phyloP scores from a whole-genome alignment of 805 yeast species.

The Hanseniaspora nectarophila region DNA sequence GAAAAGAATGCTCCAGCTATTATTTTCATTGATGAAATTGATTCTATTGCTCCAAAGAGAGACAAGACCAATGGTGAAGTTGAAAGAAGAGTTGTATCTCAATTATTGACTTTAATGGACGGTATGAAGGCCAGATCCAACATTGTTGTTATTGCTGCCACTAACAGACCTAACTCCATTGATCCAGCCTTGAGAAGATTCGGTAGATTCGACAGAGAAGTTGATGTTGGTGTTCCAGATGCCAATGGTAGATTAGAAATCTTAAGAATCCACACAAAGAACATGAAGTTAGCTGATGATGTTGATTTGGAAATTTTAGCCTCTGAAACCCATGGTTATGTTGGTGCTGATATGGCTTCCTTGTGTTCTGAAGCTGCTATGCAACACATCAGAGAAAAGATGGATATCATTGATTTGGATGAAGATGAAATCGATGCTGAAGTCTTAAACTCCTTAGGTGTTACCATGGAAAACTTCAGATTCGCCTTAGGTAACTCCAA shows the following conservation, averaged over 20 bases:
- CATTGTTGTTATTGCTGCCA: conserved; percentile 96
- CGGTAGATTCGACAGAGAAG: conserved; percentile 82
- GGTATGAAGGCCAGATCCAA: conserved; percentile 99
- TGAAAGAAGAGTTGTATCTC: conserved; percentile 97
- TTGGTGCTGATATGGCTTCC: conserved; percentile 97
- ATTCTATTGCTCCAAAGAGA: conserved; percentile 98
- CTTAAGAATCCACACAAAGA: conserved; percentile 92
- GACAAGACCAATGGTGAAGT: conserved; percentile 99
- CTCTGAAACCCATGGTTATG: conserved; percentile 97
- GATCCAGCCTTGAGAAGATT: conserved; percentile 78
- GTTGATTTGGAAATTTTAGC: conserved; percentile 95
- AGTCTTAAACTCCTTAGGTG: conserved; percentile 88
- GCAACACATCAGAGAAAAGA: conserved; percentile 99
- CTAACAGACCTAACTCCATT: conserved; percentile 62
- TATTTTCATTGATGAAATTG: conserved; percentile 96
- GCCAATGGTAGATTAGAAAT: conserved; percentile 97
- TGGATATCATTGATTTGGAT: conserved; percentile 92
- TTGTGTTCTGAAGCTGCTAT: conserved; percentile 99
- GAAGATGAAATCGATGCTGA: conserved; percentile 97
- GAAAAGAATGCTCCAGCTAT: conserved; percentile 97
- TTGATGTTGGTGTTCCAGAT: conserved; percentile 91
- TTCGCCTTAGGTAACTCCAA: conserved; percentile 95
- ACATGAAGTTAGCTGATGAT: conserved; percentile 91
- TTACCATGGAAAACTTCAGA: conserved; percentile 96
- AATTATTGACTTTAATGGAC: conserved; percentile 93